phyloP scores from a whole-genome alignment of 176 grass and related monocot species.

The Cenchrus fungigraminus region DNA sequence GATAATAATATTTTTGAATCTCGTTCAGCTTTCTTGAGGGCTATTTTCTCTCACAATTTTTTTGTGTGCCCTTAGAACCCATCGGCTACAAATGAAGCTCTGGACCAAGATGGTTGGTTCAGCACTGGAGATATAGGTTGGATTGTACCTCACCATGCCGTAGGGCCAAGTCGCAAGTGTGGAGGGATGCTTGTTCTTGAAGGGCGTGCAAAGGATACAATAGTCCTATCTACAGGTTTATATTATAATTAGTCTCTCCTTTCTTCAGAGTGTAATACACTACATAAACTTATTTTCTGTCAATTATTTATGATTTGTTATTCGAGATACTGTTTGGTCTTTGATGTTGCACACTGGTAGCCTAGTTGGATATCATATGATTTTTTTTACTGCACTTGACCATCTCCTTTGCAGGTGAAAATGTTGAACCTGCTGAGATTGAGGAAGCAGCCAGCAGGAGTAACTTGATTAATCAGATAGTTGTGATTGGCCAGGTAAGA shows the following conservation, averaged over 20 bases:
- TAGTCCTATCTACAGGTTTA: conserved; percentile 95
- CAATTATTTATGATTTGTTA: conserved; percentile 4
- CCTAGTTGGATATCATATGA: neutral
- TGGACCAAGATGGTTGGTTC: conserved; percentile 87
- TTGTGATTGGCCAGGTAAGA: conserved; percentile 87
- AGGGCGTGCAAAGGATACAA: conserved; percentile 95
- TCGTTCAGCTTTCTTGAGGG: neutral
- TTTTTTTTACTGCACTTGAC: neutral
- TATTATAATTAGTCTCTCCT: neutral
- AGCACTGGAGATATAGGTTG: conserved; percentile 95
- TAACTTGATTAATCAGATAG: conserved; percentile 86
- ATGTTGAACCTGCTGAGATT: conserved; percentile 89
- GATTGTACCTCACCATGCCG: conserved; percentile 63
- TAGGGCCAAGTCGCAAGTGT: conserved; percentile 72
- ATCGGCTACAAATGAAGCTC: conserved; percentile 57
- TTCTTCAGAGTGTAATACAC: neutral
- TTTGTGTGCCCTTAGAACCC: conserved; percentile 58
- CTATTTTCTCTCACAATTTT: conserved; percentile 9
- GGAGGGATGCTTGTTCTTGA: conserved; percentile 96
- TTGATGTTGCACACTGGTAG: neutral
- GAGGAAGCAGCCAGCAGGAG: conserved; percentile 81
- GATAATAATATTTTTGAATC: neutral
- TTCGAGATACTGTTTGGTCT: neutral
- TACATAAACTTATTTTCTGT: neutral
- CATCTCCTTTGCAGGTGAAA: conserved; percentile 68